phyloP scores from a whole-genome alignment of 179 eudicot species.

The Vitellaria paradoxa region DNA sequence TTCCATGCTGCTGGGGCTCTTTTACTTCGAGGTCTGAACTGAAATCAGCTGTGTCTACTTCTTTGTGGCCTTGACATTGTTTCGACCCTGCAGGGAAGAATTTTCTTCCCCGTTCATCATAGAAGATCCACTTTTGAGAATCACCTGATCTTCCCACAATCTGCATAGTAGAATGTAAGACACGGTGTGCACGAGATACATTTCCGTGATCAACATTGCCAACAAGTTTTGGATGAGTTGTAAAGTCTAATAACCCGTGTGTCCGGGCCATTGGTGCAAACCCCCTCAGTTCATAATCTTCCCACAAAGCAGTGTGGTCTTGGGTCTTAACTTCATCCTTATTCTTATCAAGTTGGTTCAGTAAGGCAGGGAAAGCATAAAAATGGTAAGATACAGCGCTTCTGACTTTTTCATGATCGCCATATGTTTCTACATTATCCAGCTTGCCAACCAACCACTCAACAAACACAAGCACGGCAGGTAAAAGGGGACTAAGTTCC shows the following conservation, averaged over 20 bases:
- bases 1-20: neutral
- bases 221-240: constrained; percentile 32
- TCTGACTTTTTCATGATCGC: constrained; percentile 47
- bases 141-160: constrained; percentile 32
- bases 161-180: constrained; percentile 48
- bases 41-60: constrained; percentile 2
- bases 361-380: constrained; percentile 54
- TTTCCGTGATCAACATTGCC: constrained; percentile 32
- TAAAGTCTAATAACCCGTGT: constrained; percentile 46
- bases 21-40: neutral
- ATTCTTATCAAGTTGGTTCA: constrained; percentile 39
- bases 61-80: neutral
- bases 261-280: constrained; percentile 49
- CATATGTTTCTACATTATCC: constrained; percentile 25
- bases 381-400: constrained; percentile 54
- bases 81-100: constrained; percentile 31
- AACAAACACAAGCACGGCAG: constrained; percentile 68
- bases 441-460: constrained; percentile 67
- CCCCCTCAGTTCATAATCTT: constrained; percentile 86
- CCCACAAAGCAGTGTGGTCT: constrained; percentile 69
- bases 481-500: constrained; percentile 56
- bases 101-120: constrained; percentile 29
- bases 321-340: constrained; percentile 19
- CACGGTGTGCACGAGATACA: constrained; percentile 48
- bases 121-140: constrained; percentile 41